Evolutionary conservation across 1,139 yeast genomes (phyloP), one percentile per base, ranked within the genome.

Genomic region (Diutina mesorugosa): DNA sequence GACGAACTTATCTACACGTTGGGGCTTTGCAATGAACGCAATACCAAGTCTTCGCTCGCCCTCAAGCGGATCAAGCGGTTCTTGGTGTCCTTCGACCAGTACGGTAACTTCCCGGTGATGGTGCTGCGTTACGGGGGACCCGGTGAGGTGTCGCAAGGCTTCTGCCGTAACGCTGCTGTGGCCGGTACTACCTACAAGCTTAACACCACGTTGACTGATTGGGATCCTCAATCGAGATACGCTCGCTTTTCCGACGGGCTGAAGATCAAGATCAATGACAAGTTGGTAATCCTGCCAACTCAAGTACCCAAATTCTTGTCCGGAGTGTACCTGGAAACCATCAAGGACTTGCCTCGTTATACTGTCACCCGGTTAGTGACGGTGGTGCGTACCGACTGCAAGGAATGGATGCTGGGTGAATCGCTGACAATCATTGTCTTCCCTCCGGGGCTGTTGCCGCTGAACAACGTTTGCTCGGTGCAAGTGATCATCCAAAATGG

Each of bases 81-180:
- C 66, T 73, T 93, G 61, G 74, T 83, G 16, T 88, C 97, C n/a
- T 84, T 90, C 65, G 96, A 91, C 63, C 89, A 91, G 10, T 93
- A 90, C 69, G 99, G 99, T 10, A 85, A 84, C 62, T 95, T 93
- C 77, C 97, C 99, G 1, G 95, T 89, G 28, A 77, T 93, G 73
- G 85, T 86, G 63, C 88, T 96, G 59, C 91, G 90, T 74, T 93
- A 85, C 69, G 99, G 99, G 58, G 95, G 97, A 2, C 95, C 96
- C 0, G 97, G 98, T 55, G 99, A 93, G 70, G 76, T 93, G 45
- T 85, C 96, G 7, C 99, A 93, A 72, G 99, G 97, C 1, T 93
- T 93, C 69, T 91, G 98, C 70, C 80, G 99, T 62, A 87, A 96
- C 59, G 98, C 99, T 5, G 99, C 99, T 14, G 99, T 93, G 60